Percentiles rank a stretch among this genome's conserved stretches.
Conservation (phyloP, 2,329 filamentous ascomycete species). For the Monosporascus cannonballus region DNA sequence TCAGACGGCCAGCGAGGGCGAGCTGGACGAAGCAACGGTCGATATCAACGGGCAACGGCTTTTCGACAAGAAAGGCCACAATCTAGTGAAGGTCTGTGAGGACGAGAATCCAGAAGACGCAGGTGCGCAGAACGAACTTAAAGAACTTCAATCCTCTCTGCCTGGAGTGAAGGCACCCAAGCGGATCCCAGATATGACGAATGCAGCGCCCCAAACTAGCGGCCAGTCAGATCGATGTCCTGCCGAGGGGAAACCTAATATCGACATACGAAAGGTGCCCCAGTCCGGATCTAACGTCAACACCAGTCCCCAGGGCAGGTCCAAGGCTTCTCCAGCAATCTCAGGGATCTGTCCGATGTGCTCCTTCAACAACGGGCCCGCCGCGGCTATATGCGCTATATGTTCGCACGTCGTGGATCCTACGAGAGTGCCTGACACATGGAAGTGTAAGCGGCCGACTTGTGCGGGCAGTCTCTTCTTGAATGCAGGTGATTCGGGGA, state of each 20-base stretch:
- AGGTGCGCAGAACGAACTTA: slow-evolving; percentile 56
- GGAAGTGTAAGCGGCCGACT: slow-evolving; percentile 52
- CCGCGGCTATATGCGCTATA: slow-evolving; percentile 54
- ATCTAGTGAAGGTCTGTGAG: slow-evolving; percentile 69
- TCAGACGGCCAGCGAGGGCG: slow-evolving; percentile 35
- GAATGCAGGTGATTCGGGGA: slow-evolving; percentile 63
- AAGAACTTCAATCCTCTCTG: slow-evolving; percentile 47
- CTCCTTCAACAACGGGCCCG: slow-evolving; percentile 55
- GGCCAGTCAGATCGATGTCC: slow-evolving; percentile 3
- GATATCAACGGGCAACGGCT: slow-evolving; percentile 61
- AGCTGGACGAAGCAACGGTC: slow-evolving; percentile 40
- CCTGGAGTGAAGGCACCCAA: slow-evolving; percentile 15
- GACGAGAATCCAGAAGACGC: slow-evolving; percentile 56
- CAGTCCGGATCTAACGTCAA: slow-evolving; percentile 1
- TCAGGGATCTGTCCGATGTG: slow-evolving; percentile 52
- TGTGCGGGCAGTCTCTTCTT: slow-evolving; percentile 56
- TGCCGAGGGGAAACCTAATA: slow-evolving; percentile 1
- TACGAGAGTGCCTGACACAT: slow-evolving; percentile 47
- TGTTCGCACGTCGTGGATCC: slow-evolving; percentile 65
- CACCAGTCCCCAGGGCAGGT: slow-evolving; percentile 4
- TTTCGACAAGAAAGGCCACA: slow-evolving; percentile 58
- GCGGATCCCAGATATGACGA: slow-evolving; percentile 4
- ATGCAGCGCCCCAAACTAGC: slow-evolving; percentile 8
- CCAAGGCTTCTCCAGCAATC: background rate
- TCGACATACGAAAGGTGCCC: slow-evolving; percentile 1